Base-by-base conservation (phyloP, 352 stramenopile species). In the Phytopythium kandeliae region DNA sequence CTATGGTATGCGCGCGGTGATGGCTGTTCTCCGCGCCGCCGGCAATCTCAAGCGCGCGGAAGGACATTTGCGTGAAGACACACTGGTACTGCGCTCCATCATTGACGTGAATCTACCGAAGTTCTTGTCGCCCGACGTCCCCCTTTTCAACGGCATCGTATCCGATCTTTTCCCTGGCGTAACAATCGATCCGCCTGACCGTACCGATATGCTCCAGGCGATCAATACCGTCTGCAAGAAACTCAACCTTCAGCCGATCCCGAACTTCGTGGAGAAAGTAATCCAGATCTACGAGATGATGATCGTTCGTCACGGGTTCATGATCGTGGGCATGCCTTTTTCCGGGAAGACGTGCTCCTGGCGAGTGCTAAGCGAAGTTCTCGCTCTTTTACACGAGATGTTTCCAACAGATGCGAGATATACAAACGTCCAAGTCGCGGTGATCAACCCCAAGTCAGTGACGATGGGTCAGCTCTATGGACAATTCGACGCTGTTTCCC, bases 221-320 rank as follows among this genome's bases (percentile, higher is more conserved):
- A 94, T 97, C 45, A 60, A 92, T 51, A 47, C 69, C 0, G 75
- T 96, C 10, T 96, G 89, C 64, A 73, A 84, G 24, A 63, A 69
- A n/a, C 79, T 73, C 60, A 89, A 78, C 50, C 66, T 97, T n/a
- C 83, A 97, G 53, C 75, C 87, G 4, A 87, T 92, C 30, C 65
- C 75, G 1, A 95, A 90, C 47, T 97, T 97, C 63, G 79, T 96
- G 15, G 89, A 92, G 33, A 98, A 98, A 46, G 86, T 97, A 12
- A 93, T 97, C 48, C 89, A 98, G 57, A 93, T 98, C 33, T 97
- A 98, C 65, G 92, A 98, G 55, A 98, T 98, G 90, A 96, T 98
- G 77, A 92, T 98, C 45, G 93, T 98, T 30, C 85, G 94, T 1
- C 93, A 98, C 62, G 94, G 94, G 6, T 97, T 98, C 52, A 98